phyloP scores from a whole-genome alignment of 352 stramenopile species.

The Globisporangium mamillatum region DNA sequence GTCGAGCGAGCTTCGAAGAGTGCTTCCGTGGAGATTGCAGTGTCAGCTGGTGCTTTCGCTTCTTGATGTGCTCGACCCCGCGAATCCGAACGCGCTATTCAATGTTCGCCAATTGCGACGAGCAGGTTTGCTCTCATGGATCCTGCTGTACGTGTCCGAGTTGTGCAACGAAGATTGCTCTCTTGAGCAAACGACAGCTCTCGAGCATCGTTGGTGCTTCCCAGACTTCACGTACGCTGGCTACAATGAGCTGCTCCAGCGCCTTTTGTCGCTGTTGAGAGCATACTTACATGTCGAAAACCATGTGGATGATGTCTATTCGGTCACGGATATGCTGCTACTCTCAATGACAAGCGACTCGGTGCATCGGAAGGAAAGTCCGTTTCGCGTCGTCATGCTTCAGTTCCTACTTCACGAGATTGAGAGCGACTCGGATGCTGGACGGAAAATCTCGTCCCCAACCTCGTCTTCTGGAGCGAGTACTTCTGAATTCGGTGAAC shows the following conservation, averaged over 20 bases:
- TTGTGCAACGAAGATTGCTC: conserved; percentile 39
- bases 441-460: neutral
- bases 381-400: conserved; percentile 39
- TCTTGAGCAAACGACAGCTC: conserved; percentile 22
- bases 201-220: conserved; percentile 54
- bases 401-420: conserved; percentile 60
- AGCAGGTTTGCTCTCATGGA: conserved; percentile 48
- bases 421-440: conserved; percentile 30
- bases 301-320: conserved; percentile 47
- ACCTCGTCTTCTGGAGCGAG: neutral
- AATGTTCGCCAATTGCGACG: conserved; percentile 70
- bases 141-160: conserved; percentile 53
- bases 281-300: conserved; percentile 57
- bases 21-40: conserved; percentile 40
- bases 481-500: conserved; percentile 1
- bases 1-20: conserved; percentile 37
- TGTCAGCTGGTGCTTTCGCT: conserved; percentile 51
- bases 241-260: conserved; percentile 49
- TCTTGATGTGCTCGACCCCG: conserved; percentile 34
- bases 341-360: conserved; percentile 41
- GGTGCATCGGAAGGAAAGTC: conserved; percentile 27
- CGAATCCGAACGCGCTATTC: conserved; percentile 76
- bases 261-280: conserved; percentile 37
- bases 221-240: conserved; percentile 37
- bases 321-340: conserved; percentile 42